Evolutionary conservation across 768 basidiomycete species (phyloP), one percentile per base, ranked within the genome.

Genomic region (Agaricus sinodeliciosus): DNA sequence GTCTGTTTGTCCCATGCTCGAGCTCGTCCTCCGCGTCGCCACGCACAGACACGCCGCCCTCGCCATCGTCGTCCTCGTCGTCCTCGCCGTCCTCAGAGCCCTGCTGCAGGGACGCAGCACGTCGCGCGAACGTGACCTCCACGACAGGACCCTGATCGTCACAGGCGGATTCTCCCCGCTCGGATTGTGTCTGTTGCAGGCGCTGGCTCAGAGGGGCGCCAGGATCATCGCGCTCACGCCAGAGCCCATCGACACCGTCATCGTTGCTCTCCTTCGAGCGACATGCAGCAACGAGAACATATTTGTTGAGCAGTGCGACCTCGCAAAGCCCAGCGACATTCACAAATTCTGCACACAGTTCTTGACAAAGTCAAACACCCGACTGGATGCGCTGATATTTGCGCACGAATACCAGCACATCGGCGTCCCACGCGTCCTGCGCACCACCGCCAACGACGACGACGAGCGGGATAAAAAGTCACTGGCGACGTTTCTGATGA

Each of bases 381-480:
- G 88, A 19, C 60, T 94, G n/a, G 91, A 94, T 51, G 88, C 82
- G 1, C 67, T 94, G 49, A 65, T 94, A 11, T 85, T 89, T 55
- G 78, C 80, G 9, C 91, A 93, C 62, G 92, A 88, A 59, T 88
- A 90, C 60, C 71, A 71, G 16, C 78, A 81, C 26, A 74, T 88
- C 26, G 87, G 86, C 0, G 71, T 77, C 1, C 53, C 69, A 37
- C 35, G 51, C 39, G 18, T 69, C 57, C 53, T 76, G 8, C 18
- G 43, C 34, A 37, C 13, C 3, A 51, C n/a, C 22, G 54, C 63
- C 27, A 55, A 63, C 31, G 61, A 62, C 0, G 62, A 72, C 15
- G 72, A 72, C 36, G 59, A 65, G 47, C 72, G 85, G 39, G 77
- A 78, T 47, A 63, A 69, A 0, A 66, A 69, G 2, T 81, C 84